Percentiles rank a stretch among this genome's conserved stretches.
These are phyloP conservation scores for Gyrodon lividus DNA, from an alignment of 768 basidiomycete genomes.

Conservation along the genomic window DNA sequence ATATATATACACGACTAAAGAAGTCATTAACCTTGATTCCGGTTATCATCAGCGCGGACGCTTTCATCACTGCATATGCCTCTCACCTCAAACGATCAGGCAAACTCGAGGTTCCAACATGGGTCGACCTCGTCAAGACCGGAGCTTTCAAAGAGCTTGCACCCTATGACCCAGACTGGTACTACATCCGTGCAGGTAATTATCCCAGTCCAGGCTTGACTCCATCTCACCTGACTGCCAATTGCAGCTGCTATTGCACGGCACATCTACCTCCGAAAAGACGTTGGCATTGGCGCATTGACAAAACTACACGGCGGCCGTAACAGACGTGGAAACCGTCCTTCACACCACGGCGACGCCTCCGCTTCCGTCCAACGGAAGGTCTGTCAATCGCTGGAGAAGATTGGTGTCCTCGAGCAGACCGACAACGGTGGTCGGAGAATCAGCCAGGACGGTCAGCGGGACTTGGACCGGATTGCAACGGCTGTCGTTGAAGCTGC, in stretches of 20 bases:
- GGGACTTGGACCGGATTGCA: conserved; percentile 92
- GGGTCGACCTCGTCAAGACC: conserved; percentile 99
- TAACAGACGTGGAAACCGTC: conserved; percentile 94
- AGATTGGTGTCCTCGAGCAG: conserved; percentile 96
- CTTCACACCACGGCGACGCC: conserved; percentile 87
- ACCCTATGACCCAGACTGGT: conserved; percentile 99
- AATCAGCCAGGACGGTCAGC: conserved; percentile 95
- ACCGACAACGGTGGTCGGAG: conserved; percentile 91
- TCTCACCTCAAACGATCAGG: conserved; percentile 97
- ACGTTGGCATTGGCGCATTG: conserved; percentile 90
- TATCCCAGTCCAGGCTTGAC: conserved; percentile 11
- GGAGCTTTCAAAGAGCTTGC: conserved; percentile 97
- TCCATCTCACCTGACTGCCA: not conserved
- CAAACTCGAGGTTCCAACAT: conserved; percentile 98
- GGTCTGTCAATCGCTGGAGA: conserved; percentile 95
- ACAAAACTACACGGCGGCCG: conserved; percentile 96
- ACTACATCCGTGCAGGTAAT: conserved; percentile 96
- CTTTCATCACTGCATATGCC: conserved; percentile 91
- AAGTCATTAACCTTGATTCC: conserved; percentile 14
- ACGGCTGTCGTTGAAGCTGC: conserved; percentile 82
- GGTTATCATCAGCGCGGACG: conserved; percentile 66
- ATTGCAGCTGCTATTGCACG: conserved; percentile 86
- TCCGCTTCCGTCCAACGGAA: conserved; percentile 91
- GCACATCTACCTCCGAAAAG: conserved; percentile 99
- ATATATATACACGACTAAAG: conserved; percentile 13